Evolutionary conservation across 2,329 filamentous ascomycete genomes (phyloP), one percentile per base, ranked within the genome.

Genomic region (Amesomyces nigricolor): DNA sequence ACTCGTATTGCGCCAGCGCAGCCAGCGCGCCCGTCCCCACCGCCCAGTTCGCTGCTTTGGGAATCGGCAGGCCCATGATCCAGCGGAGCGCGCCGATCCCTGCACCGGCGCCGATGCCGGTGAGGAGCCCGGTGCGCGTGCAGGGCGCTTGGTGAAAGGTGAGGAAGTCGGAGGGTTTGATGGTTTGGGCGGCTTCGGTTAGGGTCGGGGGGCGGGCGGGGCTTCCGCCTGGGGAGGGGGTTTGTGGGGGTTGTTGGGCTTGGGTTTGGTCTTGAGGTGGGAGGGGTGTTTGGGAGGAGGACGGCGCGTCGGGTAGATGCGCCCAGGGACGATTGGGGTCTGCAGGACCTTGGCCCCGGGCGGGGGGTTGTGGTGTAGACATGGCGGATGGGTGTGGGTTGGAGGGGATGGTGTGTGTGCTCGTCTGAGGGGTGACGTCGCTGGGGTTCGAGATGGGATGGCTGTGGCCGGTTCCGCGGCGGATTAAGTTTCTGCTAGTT

Each of bases 121-220:
- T 84, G 63, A 97, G 74, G 51, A 96, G 77, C 2, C 89, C 86
- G 67, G 95, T 87, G 58, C 91, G 79, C 17, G 89, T 87, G 70
- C 94, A 97, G 0, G 92, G 92, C 55, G 84, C 81, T 70, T 87
- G 86, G 69, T 91, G 86, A 51, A 95, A 76, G 44, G 83, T 81
- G 44, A 82, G 70, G 61, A 91, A 87, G 65, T 92, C 89, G 39
- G 85, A 77, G 39, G 78, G 67, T 58, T 83, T 83, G 58, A 92
- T 84, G 47, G 78, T 81, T 59, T 82, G 80, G 48, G 91, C 75
- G 0, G 82, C 88, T 42, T 89, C 84, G 38, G 71, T 69, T n/a
- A 85, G 67, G 69, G 67, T 68, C 70, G 53, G 40, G 3, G 35
- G 53, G 17, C 30, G 37, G 22, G 17, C n/a, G 14, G 22, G 51